These are phyloP conservation scores for Cerrena zonata DNA, from an alignment of 1,284 basidiomycete genomes.

Conservation along the genomic window DNA sequence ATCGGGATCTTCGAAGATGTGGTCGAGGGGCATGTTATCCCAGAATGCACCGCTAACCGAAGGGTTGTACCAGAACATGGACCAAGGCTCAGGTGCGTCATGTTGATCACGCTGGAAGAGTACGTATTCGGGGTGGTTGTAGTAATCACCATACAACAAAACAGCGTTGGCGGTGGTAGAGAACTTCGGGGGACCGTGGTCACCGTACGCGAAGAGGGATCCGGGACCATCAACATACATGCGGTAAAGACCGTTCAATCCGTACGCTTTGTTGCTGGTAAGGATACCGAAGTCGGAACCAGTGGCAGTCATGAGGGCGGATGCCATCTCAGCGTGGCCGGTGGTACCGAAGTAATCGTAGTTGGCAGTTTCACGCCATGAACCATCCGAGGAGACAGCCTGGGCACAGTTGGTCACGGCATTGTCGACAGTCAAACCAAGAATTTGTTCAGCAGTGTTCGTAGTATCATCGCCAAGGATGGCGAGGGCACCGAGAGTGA, in stretches of 20 bases:
- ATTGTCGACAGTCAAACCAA: constrained; percentile 66
- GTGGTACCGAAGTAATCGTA: constrained; percentile 97
- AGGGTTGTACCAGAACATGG: constrained; percentile 97
- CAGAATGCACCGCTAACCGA: constrained; percentile 83
- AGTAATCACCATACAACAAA: constrained; percentile 67
- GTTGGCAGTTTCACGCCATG: constrained; percentile 93
- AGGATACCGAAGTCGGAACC: constrained; percentile 79
- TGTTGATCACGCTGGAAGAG: constrained; percentile 90
- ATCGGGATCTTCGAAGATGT: constrained; percentile 64
- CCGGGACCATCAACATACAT: constrained; percentile 85
- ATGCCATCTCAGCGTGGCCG: constrained; percentile 86
- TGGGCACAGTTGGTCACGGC: constrained; percentile 76
- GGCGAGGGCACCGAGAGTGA: constrained; percentile 85
- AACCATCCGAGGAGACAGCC: constrained; percentile 69
- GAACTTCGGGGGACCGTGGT: constrained; percentile 94
- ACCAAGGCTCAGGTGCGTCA: constrained; percentile 85
- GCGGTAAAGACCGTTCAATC: constrained; percentile 80
- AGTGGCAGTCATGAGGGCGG: constrained; percentile 79
- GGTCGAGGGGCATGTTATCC: constrained; percentile 80
- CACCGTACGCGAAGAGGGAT: constrained; percentile 87
- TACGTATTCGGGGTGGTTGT: constrained; percentile 66
- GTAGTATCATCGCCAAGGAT: constrained; percentile 83
- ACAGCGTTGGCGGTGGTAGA: constrained; percentile 75
- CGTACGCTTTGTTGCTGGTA: constrained; percentile 63
- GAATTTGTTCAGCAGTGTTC: constrained; percentile 63